Percentiles rank a stretch among this genome's conserved stretches.
Evolutionary conservation across 768 basidiomycete species (phyloP).

Genomic region (Cantharellus cinnabarinus): DNA sequence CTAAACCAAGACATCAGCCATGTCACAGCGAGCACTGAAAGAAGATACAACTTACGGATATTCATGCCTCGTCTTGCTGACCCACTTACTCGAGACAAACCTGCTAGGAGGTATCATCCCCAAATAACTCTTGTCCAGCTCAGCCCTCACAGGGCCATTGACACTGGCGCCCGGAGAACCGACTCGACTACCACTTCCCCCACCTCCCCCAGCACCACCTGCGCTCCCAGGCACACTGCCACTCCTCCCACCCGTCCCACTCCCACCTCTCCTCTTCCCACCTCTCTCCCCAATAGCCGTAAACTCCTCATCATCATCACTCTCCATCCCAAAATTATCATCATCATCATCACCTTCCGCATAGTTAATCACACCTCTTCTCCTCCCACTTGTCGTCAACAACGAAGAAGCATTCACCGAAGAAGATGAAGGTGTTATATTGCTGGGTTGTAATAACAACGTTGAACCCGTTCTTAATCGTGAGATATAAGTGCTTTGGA

Average conservation of each 20-base stretch:
- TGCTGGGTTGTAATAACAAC: slow-evolving; percentile 75
- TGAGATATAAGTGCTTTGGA: slow-evolving; percentile 66
- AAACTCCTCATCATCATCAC: slow-evolving; percentile 74
- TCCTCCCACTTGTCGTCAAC: slow-evolving; percentile 20
- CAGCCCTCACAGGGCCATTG: slow-evolving; percentile 20
- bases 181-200: slow-evolving; percentile 16
- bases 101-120: slow-evolving; percentile 67
- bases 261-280: slow-evolving; percentile 27
- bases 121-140: slow-evolving; percentile 74
- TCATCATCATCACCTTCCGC: slow-evolving; percentile 72
- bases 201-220: slow-evolving; percentile 14
- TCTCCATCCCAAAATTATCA: slow-evolving; percentile 41
- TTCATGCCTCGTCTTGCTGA: slow-evolving; percentile 41
- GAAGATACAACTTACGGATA: slow-evolving; percentile 41
- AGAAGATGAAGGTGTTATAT: slow-evolving; percentile 19
- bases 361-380: slow-evolving; percentile 61
- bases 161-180: slow-evolving; percentile 4
- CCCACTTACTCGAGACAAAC: slow-evolving; percentile 43
- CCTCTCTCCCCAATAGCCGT: slow-evolving; percentile 34
- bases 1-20: slow-evolving; percentile 15
- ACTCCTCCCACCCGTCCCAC: slow-evolving; percentile 20
- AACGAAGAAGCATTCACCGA: slow-evolving; percentile 12
- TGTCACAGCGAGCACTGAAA: slow-evolving; percentile 3
- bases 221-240: slow-evolving; percentile 35
- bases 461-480: slow-evolving; percentile 81